phyloP scores from a whole-genome alignment of 345 rosid species.

The Aquilaria malaccensis region DNA sequence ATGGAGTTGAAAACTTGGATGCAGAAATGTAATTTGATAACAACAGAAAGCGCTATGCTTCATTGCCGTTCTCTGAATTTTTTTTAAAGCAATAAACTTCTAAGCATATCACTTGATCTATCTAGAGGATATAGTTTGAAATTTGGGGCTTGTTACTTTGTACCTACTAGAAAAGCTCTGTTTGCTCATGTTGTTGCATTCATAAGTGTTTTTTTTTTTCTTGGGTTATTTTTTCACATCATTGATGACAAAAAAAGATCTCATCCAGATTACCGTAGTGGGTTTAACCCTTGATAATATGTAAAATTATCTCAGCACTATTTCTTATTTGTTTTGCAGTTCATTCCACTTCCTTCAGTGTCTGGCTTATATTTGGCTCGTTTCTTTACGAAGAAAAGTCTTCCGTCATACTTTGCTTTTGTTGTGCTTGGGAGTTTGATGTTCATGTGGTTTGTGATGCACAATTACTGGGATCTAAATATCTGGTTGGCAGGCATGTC shows the following conservation, averaged over 20 bases:
- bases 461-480: slow-evolving; percentile 96
- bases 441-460: slow-evolving; percentile 87
- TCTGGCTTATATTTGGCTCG: slow-evolving; percentile 95
- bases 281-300: too few relatives aligned
- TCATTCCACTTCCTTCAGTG: slow-evolving; percentile 77
- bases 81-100: too few relatives aligned
- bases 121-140: too few relatives aligned
- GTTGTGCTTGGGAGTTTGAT: slow-evolving; percentile 91
- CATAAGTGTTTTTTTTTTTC: neutral
- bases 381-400: slow-evolving; percentile 81
- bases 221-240: neutral
- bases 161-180: too few relatives aligned
- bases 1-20: too few relatives aligned
- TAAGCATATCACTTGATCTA: too few relatives aligned
- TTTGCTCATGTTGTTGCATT: too few relatives aligned
- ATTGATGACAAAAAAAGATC: neutral
- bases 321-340: slow-evolving; percentile 43
- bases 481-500: slow-evolving; percentile 99
- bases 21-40: too few relatives aligned
- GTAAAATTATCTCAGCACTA: slow-evolving; percentile 1
- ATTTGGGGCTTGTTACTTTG: too few relatives aligned
- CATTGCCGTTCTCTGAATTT: too few relatives aligned
- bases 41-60: too few relatives aligned
- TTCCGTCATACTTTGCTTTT: slow-evolving; percentile 86
- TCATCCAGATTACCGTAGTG: neutral